Evolutionary conservation across 108 stramenopile genomes (phyloP), one percentile per base, ranked within the genome.

Genomic region (Skeletonema marinoi): DNA sequence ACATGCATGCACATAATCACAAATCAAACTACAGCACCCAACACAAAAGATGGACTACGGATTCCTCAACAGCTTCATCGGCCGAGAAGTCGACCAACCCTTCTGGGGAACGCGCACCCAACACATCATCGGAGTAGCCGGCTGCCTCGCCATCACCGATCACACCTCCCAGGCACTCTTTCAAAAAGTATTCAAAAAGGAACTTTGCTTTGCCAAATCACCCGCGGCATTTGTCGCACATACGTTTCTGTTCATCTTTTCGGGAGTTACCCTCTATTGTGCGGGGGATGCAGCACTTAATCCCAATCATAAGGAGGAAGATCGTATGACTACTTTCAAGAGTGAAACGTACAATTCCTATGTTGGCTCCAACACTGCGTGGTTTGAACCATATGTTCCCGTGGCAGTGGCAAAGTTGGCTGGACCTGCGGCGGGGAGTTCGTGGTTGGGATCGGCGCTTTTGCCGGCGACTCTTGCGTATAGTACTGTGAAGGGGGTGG

Each of bases 31-130:
- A 25, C 61, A 73, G 62, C 72, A 66, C 14, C 62, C 54, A 13
- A 48, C 39, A 3, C 67, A 68, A 61, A 61, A 63, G 66, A 87
- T 87, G 87, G 87, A 87, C 62, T 87, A 87, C 48, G 87, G 87
- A n/a, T 66, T 48, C 68, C 82, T 87, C 56, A 87, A 87, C 61
- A 60, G 68, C 44, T 71, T 85, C 64, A 68, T 87, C 46, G 87
- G 87, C 25, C 70, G 87, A 2, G 75, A 80, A 35, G 87, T 87
- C 14, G 80, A 36, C 5, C 32, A 78, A 70, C 36, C 39, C 17
- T 87, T 78, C 48, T 88, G 87, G 87, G 85, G 85, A 36, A 88
- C 87, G 12, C 81, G 87, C n/a, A 88, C 85, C 9, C 66, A 88
- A 66, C 87, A 88, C 62, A 85, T 85, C 72, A 70, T 85, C n/a